Evolutionary conservation across 192 early-diverging fungal species (phyloP), one percentile per base, ranked within the genome.

Genomic region (Mortierella claussenii): DNA sequence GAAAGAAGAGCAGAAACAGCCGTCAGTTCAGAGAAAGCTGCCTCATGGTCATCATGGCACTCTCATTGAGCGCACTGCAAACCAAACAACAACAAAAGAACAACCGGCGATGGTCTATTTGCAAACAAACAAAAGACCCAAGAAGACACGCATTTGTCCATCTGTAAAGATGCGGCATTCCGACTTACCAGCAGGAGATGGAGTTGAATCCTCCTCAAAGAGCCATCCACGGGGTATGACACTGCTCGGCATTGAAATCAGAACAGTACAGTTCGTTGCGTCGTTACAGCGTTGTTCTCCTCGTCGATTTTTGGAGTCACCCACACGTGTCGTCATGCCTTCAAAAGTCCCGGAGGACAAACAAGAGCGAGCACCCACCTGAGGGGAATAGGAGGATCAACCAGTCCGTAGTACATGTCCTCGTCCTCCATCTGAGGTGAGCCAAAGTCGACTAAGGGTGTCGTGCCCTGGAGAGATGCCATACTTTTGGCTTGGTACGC

Each of bases 161-260:
- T 23, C 15, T 37, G 20, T 20, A 52, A 24, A 28, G 26, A n/a
- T 26, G 15, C 20, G 4, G 21, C 26, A 8, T 27, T 28, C 53
- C 32, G 24, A 28, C 69, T 75, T 75, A 75, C 70, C 63, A 30
- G 42, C 47, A 11, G 63, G 36, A n/a, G 63, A 60, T 55, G 43
- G 51, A 18, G 62, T 20, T 21, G 0, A 47, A 13, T 54, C 70
- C 34, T 75, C 70, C 28, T 75, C 70, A 49, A 53, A 75, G 13
- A 75, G 70, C 70, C 70, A 75, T 37, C 70, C 61, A 28, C 63
- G 63, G 32, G 70, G 70, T 51, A 75, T 75, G 50, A 75, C 55
- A 65, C 70, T 75, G 63, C 63, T 75, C 70, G 34, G 56, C 56
- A 75, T 55, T 52, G 46, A 55, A 65, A 64, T 7, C 13, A 40